Base-by-base conservation (phyloP, 1,139 yeast species). In the Candida albicans region DNA sequence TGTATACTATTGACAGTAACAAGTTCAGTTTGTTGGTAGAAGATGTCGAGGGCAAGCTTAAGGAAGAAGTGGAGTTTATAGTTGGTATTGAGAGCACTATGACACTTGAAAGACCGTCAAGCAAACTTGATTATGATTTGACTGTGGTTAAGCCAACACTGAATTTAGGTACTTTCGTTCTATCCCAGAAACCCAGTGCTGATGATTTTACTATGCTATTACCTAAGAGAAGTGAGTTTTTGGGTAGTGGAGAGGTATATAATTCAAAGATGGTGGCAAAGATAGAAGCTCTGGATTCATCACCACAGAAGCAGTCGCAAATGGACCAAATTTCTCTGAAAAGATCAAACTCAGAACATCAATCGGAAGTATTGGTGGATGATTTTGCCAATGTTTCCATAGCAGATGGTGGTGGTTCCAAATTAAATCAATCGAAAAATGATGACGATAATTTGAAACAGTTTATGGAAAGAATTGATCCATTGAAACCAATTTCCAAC, bases 191-290 rank as follows among this genome's bases (percentile, higher is more conserved):
- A 14, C 26, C 39, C 11, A 55, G 60, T 3, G 56, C 65, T 8
- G 76, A 70, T 8, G 76, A 70, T 41, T 66, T 70, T 41, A 70
- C 75, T 1, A 69, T 69, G 74, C 50, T 70, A 24, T 47, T 67
- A 22, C 74, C 75, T 4, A 48, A 43, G 11, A 37, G 42, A 31
- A 35, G 34, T 26, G 46, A 40, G 12, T 29, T 28, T 26, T 25
- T 22, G 33, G 34, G 12, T n/a, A 7, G 4, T 12, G 18, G 11
- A 8, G 36, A 18, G 4, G 3, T 10, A 25, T 18, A 13, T 8
- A 26, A 34, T 29, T 28, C 34, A 24, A 29, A 37, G 24, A 30
- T 37, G 8, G 28, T 29, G 29, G 39, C 24, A 22, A 30, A 30
- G 4, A 29, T 24, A 8, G 39, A 37, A 4, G 10, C 35, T 12